Base-by-base conservation (phyloP, 2,329 filamentous ascomycete species). In the Cladophialophora bantiana region DNA sequence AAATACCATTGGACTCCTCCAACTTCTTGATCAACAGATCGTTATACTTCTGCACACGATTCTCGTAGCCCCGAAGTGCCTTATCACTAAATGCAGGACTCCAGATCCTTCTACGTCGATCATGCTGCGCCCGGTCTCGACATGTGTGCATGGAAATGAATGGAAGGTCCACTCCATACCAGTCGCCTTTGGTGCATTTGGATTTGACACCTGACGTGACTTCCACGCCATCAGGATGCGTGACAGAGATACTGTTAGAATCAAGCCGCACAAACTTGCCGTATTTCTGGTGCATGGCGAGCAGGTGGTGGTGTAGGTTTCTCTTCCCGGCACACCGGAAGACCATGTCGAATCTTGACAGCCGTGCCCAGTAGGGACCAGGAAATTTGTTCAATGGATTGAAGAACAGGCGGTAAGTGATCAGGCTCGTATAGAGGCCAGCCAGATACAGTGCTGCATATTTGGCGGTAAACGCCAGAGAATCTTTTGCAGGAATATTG, bases 31-130 rank as follows among this genome's bases (percentile, higher is more conserved):
- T 64, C 6, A 82, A 70, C 65, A 77, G 73, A 52, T 78, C 72
- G 26, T 76, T 78, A 68, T 80, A 79, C 2, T 60, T 68, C 13
- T 73, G 70, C 2, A 82, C 73, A 1, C 78, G 74, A 15, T 73
- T 64, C 66, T 82, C 80, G 65, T 83, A 83, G 3, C 77, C 78
- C 2, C 79, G 75, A 26, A 83, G 64, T 4, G 78, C 75, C 61
- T 76, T 78, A 65, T 79, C 77, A 62, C 76, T 78, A 69, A 83
- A 82, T 0, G 76, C 81, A 9, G 73, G 69, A 59, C 76, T 77
- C 81, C 81, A 83, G 32, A 80, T 72, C 10, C 77, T 73, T 7
- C 80, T 74, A 31, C 81, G 74, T 7, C 73, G 71, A 64, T 81
- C 78, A 72, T 82, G 81, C 31, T 75, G 48, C 13, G 66, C 64